Evolutionary conservation across 306 rosid genomes (phyloP).

Genomic region (Citrullus amarus): DNA sequence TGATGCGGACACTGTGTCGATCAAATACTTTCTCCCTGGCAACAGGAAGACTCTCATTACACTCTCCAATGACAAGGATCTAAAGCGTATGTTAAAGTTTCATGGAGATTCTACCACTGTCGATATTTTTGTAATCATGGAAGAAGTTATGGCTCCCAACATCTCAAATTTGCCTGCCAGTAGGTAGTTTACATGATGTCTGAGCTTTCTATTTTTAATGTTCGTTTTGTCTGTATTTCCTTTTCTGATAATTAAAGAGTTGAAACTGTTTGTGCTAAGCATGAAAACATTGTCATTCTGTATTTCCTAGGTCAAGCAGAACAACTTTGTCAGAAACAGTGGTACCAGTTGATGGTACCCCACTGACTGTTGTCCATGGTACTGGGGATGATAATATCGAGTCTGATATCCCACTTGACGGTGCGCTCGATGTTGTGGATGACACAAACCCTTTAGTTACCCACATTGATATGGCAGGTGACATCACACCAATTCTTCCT

Average conservation of each 20-base stretch:
- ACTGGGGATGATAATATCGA: conserved; percentile 32
- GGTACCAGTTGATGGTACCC: conserved; percentile 32
- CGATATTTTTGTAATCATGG: conserved; percentile 53
- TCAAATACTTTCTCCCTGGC: conserved; percentile 88
- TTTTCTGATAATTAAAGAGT: neutral
- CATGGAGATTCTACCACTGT: conserved; percentile 45
- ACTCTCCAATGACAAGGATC: conserved; percentile 92
- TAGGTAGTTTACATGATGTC: conserved; percentile 64
- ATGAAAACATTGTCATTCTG: conserved; percentile 11
- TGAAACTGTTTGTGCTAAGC: conserved; percentile 12
- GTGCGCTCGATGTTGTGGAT: conserved; percentile 31
- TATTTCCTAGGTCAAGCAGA: conserved; percentile 76
- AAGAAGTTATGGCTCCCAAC: conserved; percentile 45
- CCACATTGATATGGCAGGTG: conserved; percentile 32
- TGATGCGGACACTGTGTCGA: conserved; percentile 29
- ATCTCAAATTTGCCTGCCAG: conserved; percentile 81
- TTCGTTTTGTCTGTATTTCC: neutral
- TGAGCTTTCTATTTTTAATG: conserved; percentile 3
- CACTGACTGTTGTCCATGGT: conserved; percentile 23
- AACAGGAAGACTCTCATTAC: conserved; percentile 84
- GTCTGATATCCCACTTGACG: conserved; percentile 23
- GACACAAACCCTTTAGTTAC: conserved; percentile 42
- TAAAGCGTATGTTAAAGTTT: conserved; percentile 78
- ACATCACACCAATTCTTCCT: conserved; percentile 34
- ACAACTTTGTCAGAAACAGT: conserved; percentile 88